Percentiles rank a stretch among this genome's conserved stretches.
Evolutionary conservation across 345 rosid species (phyloP).

Genomic region (Lepidium aucheri): DNA sequence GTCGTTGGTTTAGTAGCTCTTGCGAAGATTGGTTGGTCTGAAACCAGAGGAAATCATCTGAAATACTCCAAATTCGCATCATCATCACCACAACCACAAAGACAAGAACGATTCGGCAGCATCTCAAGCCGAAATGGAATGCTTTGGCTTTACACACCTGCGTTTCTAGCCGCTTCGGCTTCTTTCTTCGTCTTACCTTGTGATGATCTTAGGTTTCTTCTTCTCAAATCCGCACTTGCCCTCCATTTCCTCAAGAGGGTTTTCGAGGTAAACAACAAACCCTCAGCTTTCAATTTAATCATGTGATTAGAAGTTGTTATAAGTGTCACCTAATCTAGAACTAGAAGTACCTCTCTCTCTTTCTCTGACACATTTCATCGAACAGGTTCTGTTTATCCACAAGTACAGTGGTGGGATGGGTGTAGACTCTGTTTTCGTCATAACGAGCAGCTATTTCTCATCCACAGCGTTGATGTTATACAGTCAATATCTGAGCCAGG

Average conservation of each 20-base stretch:
- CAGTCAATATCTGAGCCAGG: slow-evolving; percentile 35
- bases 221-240: slow-evolving; percentile 44
- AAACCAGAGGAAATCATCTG: slow-evolving; percentile 38
- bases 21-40: slow-evolving; percentile 35
- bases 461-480: slow-evolving; percentile 37
- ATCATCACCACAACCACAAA: neutral
- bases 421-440: slow-evolving; percentile 25
- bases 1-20: slow-evolving; percentile 20
- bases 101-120: slow-evolving; percentile 2
- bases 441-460: slow-evolving; percentile 34
- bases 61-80: slow-evolving; percentile 54
- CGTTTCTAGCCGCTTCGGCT: slow-evolving; percentile 42
- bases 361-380: slow-evolving; percentile 9
- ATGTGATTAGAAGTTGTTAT: neutral
- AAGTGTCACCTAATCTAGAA: no score
- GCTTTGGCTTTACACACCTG: slow-evolving; percentile 49
- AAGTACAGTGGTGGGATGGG: slow-evolving; percentile 48
- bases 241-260: slow-evolving; percentile 68
- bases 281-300: neutral
- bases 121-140: slow-evolving; percentile 53
- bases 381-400: slow-evolving; percentile 50
- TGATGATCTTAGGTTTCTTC: slow-evolving; percentile 37
- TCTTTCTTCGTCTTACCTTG: slow-evolving; percentile 44
- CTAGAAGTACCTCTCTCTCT: no score
- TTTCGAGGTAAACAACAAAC: slow-evolving; percentile 5